Base-by-base conservation (phyloP, 371 early-diverging fungal species). In the Zychaea mexicana region DNA sequence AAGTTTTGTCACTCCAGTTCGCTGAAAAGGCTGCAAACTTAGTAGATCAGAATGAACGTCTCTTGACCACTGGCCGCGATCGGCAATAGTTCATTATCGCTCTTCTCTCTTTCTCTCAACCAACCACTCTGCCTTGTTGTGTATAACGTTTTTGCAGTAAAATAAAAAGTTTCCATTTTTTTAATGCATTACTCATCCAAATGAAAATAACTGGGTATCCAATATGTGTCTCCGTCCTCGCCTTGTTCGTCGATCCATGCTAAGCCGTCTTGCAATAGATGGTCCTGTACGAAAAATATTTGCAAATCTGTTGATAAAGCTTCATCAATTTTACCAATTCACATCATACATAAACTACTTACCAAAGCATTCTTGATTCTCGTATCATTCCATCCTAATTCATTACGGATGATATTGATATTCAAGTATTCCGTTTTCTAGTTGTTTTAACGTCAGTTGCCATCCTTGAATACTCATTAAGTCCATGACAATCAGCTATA, bases 41-140 rank as follows among this genome's bases (percentile, higher is more conserved):
- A 65, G 95, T 94, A 39, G 98, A 98, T 61, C 83, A 83, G 66
- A 96, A 98, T 79, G 97, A 97, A 79, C 92, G 91, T 77, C 70
- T 93, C 62, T 82, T 94, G 58, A 96, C 90, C 2, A 49, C 68
- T 1, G 60, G 60, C 26, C 60, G 60, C 22, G 60, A 67, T 59
- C 47, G 59, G 31, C 65, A 64, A 52, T 64, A 64, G 52, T 3
- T 36, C 24, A 6, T 36, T 36, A 10, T 57, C 4, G 19, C 22
- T 26, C 19, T 22, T 21, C n/a, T 38, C 24, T 56, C 22, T 9
- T 10, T 52, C 52, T 13, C 52, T 33, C 36, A 10, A 22, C 22
- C 12, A 15, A 30, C 32, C 57, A 30, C 30, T 27, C 52, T 52
- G n/a, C 53, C 33, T 33, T 33, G 7, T 42, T 42, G 42, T 42